Evolutionary conservation across 2,329 filamentous ascomycete genomes (phyloP).

Genomic region (Apiospora pterosperma): DNA sequence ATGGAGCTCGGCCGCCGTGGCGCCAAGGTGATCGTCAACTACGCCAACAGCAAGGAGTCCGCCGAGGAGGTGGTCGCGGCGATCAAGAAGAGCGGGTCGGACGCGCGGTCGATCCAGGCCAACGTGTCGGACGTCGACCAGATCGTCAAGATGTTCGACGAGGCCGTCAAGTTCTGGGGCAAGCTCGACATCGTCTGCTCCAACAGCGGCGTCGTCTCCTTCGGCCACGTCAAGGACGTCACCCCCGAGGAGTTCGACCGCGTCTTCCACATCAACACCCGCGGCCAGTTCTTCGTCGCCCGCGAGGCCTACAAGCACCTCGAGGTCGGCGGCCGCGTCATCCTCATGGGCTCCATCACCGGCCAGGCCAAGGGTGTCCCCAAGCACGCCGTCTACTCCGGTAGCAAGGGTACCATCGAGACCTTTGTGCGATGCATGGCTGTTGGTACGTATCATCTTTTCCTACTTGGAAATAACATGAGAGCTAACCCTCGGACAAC

Average conservation of each 20-base stretch:
- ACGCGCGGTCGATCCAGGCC: slow-evolving; percentile 63
- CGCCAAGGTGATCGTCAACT: slow-evolving; percentile 65
- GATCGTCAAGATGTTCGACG: slow-evolving; percentile 60
- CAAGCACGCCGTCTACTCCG: slow-evolving; percentile 71
- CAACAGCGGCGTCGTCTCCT: slow-evolving; percentile 66
- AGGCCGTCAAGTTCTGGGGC: slow-evolving; percentile 61
- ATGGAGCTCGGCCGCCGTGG: slow-evolving; percentile 62
- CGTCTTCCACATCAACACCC: slow-evolving; percentile 65
- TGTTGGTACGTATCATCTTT: slow-evolving; percentile 46
- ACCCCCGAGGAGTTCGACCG: slow-evolving; percentile 69
- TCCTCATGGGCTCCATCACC: slow-evolving; percentile 72
- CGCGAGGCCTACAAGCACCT: slow-evolving; percentile 68
- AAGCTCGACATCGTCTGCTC: slow-evolving; percentile 68
- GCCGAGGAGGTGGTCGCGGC: slow-evolving; percentile 63
- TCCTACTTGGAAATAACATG: background rate
- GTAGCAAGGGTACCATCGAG: slow-evolving; percentile 73
- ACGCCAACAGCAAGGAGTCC: slow-evolving; percentile 61
- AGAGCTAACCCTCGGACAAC: slow-evolving; percentile 55
- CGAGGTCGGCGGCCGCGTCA: slow-evolving; percentile 64
- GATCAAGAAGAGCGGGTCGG: slow-evolving; percentile 62
- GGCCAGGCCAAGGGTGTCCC: slow-evolving; percentile 64
- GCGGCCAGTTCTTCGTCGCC: slow-evolving; percentile 70
- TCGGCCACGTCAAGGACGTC: slow-evolving; percentile 66
- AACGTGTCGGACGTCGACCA: slow-evolving; percentile 64
- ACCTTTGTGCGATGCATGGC: slow-evolving; percentile 74